Base-by-base conservation (phyloP, 1,284 basidiomycete genomes). In the Ceratobasidium sp. region DNA sequence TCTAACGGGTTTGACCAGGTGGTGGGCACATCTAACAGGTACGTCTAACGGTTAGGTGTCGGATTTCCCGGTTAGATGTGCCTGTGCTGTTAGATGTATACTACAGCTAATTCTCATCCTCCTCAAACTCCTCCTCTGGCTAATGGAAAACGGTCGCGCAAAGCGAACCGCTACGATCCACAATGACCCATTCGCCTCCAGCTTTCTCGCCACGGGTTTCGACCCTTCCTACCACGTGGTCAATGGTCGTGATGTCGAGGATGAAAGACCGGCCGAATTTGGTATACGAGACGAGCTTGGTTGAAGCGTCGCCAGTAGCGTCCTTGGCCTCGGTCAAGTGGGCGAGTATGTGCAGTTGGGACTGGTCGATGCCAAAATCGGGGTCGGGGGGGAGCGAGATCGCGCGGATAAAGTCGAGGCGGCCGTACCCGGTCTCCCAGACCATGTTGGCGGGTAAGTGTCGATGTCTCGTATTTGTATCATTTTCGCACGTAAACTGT, bases 321-420 rank as follows among this genome's bases (percentile, higher is more conserved):
- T 27, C 68, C 20, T 55, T 70, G 1, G 50, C 68, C 23, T 70
- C 20, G 1, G 68, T 57, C 1, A 70, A 3, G 8, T 55, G 68
- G 5, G 38, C 68, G 20, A 70, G 54, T 2, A 70, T 44, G 23
- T 57, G 35, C 1, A 44, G 0, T 20, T 20, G 3, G 8, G 50
- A 18, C n/a, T 54, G n/a, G 35, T 55, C 1, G 7, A 70, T 70
- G 35, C 27, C 33, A 30, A 55, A 54, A 2, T 59, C 2, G 20
- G 12, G 52, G 46, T 57, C 14, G 68, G 38, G 16, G 23, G 68
- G 68, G 54, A 70, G 30, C 16, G 3, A 23, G n/a, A 70, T 1
- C 1, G 52, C 50, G 52, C 57, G 33, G 23, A 70, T 41, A 27
- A 70, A 70, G 18, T 70, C 35, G 5, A 59, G 68, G 0, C 68